Conservation (phyloP, 768 basidiomycete genomes). For the Mrakia gelida region DNA sequence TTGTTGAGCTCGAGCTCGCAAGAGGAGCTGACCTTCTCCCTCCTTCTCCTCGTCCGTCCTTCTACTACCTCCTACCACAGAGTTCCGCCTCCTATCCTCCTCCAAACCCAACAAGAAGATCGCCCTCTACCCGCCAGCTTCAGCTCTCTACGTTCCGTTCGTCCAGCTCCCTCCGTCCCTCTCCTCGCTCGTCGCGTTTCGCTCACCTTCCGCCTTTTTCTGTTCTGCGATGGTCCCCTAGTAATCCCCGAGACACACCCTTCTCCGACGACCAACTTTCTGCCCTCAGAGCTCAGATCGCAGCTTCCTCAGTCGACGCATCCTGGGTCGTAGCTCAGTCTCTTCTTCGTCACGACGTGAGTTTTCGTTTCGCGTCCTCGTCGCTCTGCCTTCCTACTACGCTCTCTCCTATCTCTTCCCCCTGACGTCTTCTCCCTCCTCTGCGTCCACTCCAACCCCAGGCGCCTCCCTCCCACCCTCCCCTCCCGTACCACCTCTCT, state of each 20-base stretch:
- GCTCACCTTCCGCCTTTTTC: neutral
- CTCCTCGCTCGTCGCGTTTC: neutral
- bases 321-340: neutral
- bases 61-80: neutral
- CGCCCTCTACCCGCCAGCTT: conserved; percentile 4
- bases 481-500: neutral
- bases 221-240: neutral
- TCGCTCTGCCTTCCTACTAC: neutral
- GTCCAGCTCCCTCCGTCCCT: neutral
- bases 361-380: neutral
- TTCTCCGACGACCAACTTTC: neutral
- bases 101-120: conserved; percentile 19
- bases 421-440: neutral
- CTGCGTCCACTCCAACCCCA: neutral
- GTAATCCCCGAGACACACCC: neutral
- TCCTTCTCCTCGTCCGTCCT: neutral
- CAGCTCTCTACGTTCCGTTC: conserved; percentile 1
- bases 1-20: neutral
- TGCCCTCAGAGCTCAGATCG: neutral
- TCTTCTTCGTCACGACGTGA: neutral
- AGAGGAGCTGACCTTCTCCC: neutral
- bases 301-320: conserved; percentile 1
- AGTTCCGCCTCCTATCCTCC: conserved; percentile 1
- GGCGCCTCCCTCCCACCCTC: neutral
- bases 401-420: neutral